Percentiles rank a stretch among this genome's conserved stretches.
These are phyloP conservation scores for Ophiocordyceps sinensis DNA, from an alignment of 2,329 filamentous ascomycete species.

Conservation along the genomic window DNA sequence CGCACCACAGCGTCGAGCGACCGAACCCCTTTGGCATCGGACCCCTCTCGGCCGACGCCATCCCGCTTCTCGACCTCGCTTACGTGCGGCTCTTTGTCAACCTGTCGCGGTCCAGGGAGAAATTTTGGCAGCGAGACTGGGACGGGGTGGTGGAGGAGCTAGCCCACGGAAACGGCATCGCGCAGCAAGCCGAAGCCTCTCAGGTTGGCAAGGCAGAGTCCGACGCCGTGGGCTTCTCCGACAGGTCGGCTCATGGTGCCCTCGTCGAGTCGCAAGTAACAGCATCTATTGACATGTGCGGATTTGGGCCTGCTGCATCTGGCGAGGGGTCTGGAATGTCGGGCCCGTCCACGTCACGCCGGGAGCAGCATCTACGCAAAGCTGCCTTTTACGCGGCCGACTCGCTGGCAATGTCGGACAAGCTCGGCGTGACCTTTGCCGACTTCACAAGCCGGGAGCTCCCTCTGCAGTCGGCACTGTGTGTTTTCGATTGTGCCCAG, in stretches of 20 bases:
- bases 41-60: conserved; percentile 77
- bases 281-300: neutral
- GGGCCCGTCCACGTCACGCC: conserved; percentile 43
- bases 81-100: conserved; percentile 91
- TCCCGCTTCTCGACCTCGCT: conserved; percentile 79
- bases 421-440: conserved; percentile 70
- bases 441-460: conserved; percentile 75
- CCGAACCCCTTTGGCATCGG: conserved; percentile 73
- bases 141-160: conserved; percentile 83
- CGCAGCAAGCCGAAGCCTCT: conserved; percentile 55
- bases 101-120: conserved; percentile 80
- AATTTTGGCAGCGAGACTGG: conserved; percentile 88
- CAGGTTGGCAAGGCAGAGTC: conserved; percentile 35
- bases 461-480: conserved; percentile 81
- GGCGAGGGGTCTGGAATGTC: conserved; percentile 8
- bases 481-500: conserved; percentile 85
- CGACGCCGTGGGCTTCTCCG: conserved; percentile 20
- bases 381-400: conserved; percentile 94
- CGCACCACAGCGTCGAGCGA: conserved; percentile 68
- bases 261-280: neutral
- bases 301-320: conserved; percentile 16
- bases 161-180: conserved; percentile 59
- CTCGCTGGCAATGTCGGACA: conserved; percentile 77
- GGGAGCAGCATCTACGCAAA: conserved; percentile 78
- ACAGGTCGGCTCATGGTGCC: neutral